Evolutionary conservation across 2,329 filamentous ascomycete species (phyloP), one percentile per base, ranked within the genome.

Genomic region (Penicillium decumbens): DNA sequence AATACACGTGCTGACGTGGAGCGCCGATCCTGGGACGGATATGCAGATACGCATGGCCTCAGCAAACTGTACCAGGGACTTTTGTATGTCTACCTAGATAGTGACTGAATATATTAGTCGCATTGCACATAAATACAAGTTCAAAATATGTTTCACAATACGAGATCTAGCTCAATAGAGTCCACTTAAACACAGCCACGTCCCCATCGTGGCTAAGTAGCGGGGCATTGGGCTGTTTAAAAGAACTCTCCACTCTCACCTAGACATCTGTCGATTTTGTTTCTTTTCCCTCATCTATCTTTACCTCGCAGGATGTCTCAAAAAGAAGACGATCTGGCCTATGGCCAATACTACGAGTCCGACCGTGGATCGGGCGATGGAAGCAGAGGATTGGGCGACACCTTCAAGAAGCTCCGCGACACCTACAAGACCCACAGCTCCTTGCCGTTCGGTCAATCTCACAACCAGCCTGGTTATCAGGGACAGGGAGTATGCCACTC

Each of bases 321-420:
- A 43, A 62, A 71, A 48, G 75, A 81, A 55, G 76, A 81, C 57
- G 71, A 73, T 53, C 61, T 82, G 61, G 79, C 79, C 47, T 82
- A 82, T 61, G 79, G 79, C 53, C 73, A 77, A 30, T 78, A 78
- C 57, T 61, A 70, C 61, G 62, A 60, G 51, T 68, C 50, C 57
- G 63, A 58, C 56, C 67, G 64, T 45, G 65, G 61, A 44, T 65
- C 57, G 5, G 55, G 57, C 37, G 61, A 74, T 39, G 69, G 67
- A 35, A 73, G 78, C 38, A 71, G 78, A 35, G 76, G 77, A n/a
- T 61, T 81, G 32, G 75, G 77, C 32, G 77, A 79, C 58, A 73
- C 79, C 51, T 75, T 77, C 50, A 72, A 72, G 59, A 76, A 74
- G 59, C 64, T 76, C 49, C 70, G 70, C 50, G 64, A 69, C 29